Conservation (phyloP, 352 stramenopile species). For the Halophytophthora batemanensis region DNA sequence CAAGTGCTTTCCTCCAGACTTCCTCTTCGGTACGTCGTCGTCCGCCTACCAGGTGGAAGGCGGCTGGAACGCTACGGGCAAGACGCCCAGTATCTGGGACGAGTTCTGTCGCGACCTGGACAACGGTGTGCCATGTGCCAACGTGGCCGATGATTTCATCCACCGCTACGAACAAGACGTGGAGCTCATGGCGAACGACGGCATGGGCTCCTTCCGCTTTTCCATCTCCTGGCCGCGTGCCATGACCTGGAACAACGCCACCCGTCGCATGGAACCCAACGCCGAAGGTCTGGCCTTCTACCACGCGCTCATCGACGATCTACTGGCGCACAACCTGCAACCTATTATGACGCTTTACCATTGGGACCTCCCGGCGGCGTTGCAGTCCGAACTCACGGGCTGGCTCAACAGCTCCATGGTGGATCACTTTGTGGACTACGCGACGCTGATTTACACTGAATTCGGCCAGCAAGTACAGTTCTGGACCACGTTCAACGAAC, state of each 20-base stretch:
- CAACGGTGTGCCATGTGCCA: constrained; percentile 48
- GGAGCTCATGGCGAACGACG: constrained; percentile 78
- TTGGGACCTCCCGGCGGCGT: constrained; percentile 87
- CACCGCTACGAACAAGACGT: constrained; percentile 82
- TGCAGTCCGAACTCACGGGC: constrained; percentile 70
- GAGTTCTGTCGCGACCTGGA: constrained; percentile 56
- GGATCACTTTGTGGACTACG: constrained; percentile 77
- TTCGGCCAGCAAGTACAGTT: constrained; percentile 86
- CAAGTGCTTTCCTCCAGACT: constrained; percentile 51
- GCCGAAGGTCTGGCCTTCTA: constrained; percentile 86
- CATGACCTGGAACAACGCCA: constrained; percentile 57
- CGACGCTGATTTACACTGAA: constrained; percentile 77
- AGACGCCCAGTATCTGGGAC: constrained; percentile 88
- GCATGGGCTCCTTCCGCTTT: constrained; percentile 87
- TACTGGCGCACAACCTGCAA: constrained; percentile 59
- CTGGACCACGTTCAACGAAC: constrained; percentile 93
- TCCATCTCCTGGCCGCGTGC: constrained; percentile 90
- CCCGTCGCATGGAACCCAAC: constrained; percentile 56
- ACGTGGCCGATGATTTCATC: constrained; percentile 90
- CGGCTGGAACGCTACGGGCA: constrained; percentile 57
- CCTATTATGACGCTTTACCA: constrained; percentile 92
- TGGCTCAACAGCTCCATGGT: constrained; percentile 41
- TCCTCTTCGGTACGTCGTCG: constrained; percentile 83
- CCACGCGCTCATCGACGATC: constrained; percentile 76
- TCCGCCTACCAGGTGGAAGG: constrained; percentile 91